A percentile compares a stretch with the other conserved stretches of the same genome.
Evolutionary conservation across 2,329 filamentous ascomycete genomes (phyloP).

Genomic region (Cryoendolithus antarcticus): DNA sequence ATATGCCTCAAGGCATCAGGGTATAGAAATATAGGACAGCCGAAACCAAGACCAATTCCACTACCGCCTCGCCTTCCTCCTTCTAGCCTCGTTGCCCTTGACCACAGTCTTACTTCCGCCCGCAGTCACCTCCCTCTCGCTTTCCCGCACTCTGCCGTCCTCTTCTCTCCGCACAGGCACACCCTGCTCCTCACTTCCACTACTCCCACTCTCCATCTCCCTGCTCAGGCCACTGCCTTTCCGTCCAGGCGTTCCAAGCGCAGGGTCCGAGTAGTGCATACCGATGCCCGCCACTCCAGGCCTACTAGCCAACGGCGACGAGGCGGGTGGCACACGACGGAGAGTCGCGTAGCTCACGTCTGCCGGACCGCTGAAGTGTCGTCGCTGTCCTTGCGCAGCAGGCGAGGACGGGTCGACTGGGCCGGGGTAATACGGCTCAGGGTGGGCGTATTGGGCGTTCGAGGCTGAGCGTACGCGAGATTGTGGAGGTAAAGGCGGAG

Average conservation of each 20-base stretch:
- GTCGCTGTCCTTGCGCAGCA: constrained; percentile 21
- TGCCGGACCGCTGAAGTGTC: constrained; percentile 22
- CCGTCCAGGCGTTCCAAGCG: constrained; percentile 1
- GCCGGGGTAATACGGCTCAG: constrained; percentile 27
- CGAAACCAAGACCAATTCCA: constrained; percentile 1
- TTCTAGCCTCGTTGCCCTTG: constrained; percentile 1
- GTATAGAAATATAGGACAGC: neutral
- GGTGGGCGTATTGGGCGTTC: constrained; percentile 20
- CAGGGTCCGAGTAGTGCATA: constrained; percentile 9
- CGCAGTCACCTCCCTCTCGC: too few relatives aligned
- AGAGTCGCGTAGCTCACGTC: constrained; percentile 24
- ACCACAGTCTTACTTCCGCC: constrained; percentile 7
- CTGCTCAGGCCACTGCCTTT: constrained; percentile 13
- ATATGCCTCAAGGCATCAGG: too few relatives aligned
- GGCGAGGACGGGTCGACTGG: constrained; percentile 11
- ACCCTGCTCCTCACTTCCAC: constrained; percentile 18
- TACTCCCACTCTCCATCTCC: constrained; percentile 9
- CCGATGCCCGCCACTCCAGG: constrained; percentile 1
- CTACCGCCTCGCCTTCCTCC: constrained; percentile 5
- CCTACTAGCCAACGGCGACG: constrained; percentile 13
- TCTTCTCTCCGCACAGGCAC: constrained; percentile 17
- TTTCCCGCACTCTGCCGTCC: constrained; percentile 10
- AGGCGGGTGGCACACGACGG: constrained; percentile 15
- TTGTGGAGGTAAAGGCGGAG: constrained; percentile 15
- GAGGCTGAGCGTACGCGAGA: constrained; percentile 29